These are phyloP conservation scores for Geotrichum histeridarum DNA, from an alignment of 1,139 yeast species.

Conservation along the genomic window DNA sequence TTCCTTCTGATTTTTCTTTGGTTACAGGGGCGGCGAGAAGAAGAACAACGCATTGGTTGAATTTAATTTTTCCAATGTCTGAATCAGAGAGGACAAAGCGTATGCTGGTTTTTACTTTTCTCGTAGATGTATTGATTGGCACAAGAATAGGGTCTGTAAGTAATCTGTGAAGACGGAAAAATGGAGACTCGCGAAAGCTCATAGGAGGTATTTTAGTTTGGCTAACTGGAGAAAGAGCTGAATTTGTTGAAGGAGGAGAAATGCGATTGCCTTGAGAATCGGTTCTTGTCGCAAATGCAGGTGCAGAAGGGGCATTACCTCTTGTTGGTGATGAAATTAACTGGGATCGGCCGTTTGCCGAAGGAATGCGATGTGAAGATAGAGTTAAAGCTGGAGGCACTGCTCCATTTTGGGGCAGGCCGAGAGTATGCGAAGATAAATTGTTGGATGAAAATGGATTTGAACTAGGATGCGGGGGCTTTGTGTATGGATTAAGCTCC, in stretches of 20 bases:
- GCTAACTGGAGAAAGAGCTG: too few species aligned
- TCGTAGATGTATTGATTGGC: neutral
- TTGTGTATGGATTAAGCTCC: slow-evolving; percentile 4
- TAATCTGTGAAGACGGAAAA: slow-evolving; percentile 4
- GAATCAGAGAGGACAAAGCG: slow-evolving; percentile 6
- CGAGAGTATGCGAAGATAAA: neutral
- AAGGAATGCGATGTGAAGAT: neutral
- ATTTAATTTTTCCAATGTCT: neutral
- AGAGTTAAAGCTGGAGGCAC: neutral
- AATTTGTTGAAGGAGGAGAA: too few species aligned
- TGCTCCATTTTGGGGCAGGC: neutral
- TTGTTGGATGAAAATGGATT: too few species aligned
- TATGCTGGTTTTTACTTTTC: slow-evolving; percentile 1
- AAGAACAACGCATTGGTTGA: neutral
- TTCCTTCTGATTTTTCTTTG: neutral
- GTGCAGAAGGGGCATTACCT: too few species aligned
- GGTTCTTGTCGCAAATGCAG: too few species aligned
- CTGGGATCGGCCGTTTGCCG: neutral
- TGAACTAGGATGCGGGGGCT: too few species aligned
- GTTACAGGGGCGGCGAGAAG: slow-evolving; percentile 7
- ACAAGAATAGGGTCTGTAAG: slow-evolving; percentile 9
- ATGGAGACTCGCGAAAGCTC: slow-evolving; percentile 4
- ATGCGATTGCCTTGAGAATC: too few species aligned
- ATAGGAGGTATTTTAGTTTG: neutral
- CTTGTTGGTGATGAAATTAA: too few species aligned